Evolutionary conservation across 805 yeast species (phyloP), one percentile per base, ranked within the genome.

Genomic region (Metschnikowia picachoensis): DNA sequence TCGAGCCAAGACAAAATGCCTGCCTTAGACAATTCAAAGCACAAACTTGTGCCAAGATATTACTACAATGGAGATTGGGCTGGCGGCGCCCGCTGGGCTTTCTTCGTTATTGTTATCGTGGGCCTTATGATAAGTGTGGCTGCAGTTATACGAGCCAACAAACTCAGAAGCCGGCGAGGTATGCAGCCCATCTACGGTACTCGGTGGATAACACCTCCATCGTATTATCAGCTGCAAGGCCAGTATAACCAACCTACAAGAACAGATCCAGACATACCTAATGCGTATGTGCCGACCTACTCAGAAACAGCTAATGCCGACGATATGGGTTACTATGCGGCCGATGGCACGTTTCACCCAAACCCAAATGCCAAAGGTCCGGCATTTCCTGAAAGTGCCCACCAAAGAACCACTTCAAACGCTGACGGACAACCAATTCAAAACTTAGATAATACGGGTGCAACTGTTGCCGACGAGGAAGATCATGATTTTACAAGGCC

Each of bases 121-220:
- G 72, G 76, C 1, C 50, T 82, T 4, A 35, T 80, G 2, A 46
- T 77, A 2, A 67, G 81, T 3, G 52, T 83, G 3, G 28, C 76
- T 0, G 74, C 75, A 38, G 81, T 86, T 0, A 62, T 84, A 25
- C 57, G 78, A 32, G 68, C 79, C 12, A 86, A 86, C 57, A 76
- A 69, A 38, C 72, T 71, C 46, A 72, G 95, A 61, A 52, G 67
- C 9, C 64, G 58, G 36, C 57, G 59, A 20, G 84, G 84, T 1
- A 66, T 70, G 50, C 70, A 67, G 27, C 95, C 96, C 0, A 70
- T 87, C 1, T 68, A 78, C 48, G 92, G 92, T 9, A 86, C 94
- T 1, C 78, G 86, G 10, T 86, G 95, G 95, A 79, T 89, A 70
- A 85, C 94, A 0, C 96, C 96, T 7, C 95, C 95, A 0, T 73